phyloP scores from a whole-genome alignment of 1,139 yeast genomes.

The Geotrichum reessii region DNA sequence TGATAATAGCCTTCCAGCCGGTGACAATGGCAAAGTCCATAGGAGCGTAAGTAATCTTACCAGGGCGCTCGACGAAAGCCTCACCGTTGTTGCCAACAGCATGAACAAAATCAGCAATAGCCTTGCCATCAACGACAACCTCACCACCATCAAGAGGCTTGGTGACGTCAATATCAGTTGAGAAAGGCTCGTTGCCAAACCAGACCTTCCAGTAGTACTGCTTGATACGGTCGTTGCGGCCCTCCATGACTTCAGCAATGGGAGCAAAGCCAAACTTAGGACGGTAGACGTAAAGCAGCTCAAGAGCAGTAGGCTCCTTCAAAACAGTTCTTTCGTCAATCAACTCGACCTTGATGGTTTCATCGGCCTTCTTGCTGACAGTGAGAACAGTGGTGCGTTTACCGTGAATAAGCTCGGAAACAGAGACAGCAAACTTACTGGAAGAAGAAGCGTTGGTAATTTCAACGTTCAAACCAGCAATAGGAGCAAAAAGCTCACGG shows the following conservation, averaged over 20 bases:
- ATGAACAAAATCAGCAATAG: conserved; percentile 87
- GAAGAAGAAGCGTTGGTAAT: conserved; percentile 49
- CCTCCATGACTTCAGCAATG: conserved; percentile 81
- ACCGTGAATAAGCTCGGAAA: conserved; percentile 69
- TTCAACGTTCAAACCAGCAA: conserved; percentile 58
- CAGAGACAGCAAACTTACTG: conserved; percentile 54
- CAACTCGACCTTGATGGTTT: conserved; percentile 59
- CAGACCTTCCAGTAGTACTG: conserved; percentile 96
- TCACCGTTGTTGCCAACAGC: conserved; percentile 97
- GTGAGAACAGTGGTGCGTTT: conserved; percentile 63
- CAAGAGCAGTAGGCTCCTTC: conserved; percentile 63
- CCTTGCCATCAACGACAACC: conserved; percentile 64
- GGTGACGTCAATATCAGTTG: conserved; percentile 55
- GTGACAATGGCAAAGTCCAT: conserved; percentile 98
- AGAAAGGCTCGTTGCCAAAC: conserved; percentile 65
- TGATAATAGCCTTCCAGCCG: conserved; percentile 97
- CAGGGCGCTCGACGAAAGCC: conserved; percentile 86
- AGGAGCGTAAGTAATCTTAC: conserved; percentile 84
- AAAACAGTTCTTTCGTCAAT: conserved; percentile 89
- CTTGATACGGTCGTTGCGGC: conserved; percentile 88
- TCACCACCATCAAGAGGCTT: conserved; percentile 64
- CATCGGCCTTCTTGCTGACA: conserved; percentile 45
- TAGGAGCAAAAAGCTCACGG: conserved; percentile 73
- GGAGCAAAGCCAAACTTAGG: conserved; percentile 93
- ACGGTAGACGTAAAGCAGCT: conserved; percentile 70